Evolutionary conservation across 192 early-diverging fungal genomes (phyloP).

Genomic region (Coemansia sp.): DNA sequence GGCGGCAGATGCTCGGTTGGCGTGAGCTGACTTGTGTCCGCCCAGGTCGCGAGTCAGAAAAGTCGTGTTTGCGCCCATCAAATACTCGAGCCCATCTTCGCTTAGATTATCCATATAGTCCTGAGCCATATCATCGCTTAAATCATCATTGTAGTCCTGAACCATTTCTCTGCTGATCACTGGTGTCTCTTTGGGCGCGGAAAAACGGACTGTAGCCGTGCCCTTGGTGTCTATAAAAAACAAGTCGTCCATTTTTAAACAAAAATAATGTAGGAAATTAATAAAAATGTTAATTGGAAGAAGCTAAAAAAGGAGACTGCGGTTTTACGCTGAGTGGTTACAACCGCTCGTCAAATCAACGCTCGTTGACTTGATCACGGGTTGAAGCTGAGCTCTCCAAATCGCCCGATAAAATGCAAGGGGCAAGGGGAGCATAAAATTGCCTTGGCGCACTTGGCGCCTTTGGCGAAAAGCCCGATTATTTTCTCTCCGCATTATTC

Average conservation of each 20-base stretch:
- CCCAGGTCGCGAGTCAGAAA: slow-evolving; percentile 32
- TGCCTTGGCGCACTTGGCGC: background rate
- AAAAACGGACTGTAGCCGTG: slow-evolving; percentile 2
- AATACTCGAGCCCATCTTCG: slow-evolving; percentile 17
- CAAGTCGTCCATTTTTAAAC: slow-evolving; percentile 39
- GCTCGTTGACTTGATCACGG: background rate
- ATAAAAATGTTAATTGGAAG: slow-evolving; percentile 7
- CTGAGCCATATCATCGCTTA: slow-evolving; percentile 15
- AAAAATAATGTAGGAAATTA: slow-evolving; percentile 9
- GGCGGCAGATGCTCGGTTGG: background rate
- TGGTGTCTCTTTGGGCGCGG: slow-evolving; percentile 17
- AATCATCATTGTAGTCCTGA: slow-evolving; percentile 35
- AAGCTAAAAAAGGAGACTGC: background rate
- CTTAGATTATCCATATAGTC: slow-evolving; percentile 44
- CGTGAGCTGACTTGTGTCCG: slow-evolving; percentile 11
- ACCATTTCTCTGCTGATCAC: slow-evolving; percentile 16
- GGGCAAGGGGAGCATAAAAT: background rate
- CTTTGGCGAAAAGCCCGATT: background rate
- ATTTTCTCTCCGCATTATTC: background rate
- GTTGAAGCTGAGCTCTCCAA: background rate
- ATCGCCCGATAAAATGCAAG: background rate
- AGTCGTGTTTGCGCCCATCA: slow-evolving; percentile 5
- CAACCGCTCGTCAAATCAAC: background rate
- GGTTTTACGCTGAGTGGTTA: background rate
- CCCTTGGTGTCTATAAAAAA: slow-evolving; percentile 48